Conservation (phyloP, 1,284 basidiomycete species). For the Papiliotrema nemorosa region DNA sequence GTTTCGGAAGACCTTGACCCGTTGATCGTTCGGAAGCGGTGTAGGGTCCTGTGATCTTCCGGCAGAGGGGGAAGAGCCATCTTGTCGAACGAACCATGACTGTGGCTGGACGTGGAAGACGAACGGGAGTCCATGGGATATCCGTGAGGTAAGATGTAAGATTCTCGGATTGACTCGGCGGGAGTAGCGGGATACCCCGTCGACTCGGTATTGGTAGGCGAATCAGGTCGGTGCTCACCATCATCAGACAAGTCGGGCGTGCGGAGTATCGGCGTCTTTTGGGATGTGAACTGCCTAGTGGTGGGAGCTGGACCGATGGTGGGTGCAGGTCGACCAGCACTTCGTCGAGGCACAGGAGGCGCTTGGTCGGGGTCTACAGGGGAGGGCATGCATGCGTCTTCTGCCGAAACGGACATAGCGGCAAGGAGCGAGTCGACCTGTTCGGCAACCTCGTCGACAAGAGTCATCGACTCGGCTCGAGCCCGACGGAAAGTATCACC, state of each 20-base stretch:
- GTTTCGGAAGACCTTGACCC: slow-evolving; percentile 2
- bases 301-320: neutral
- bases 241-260: slow-evolving; percentile 15
- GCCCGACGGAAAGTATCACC: slow-evolving; percentile 2
- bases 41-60: neutral
- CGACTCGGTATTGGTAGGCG: slow-evolving; percentile 31
- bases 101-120: neutral
- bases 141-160: slow-evolving; percentile 5
- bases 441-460: slow-evolving; percentile 3
- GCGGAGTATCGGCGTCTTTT: neutral
- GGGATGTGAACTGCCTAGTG: neutral
- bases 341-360: neutral
- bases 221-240: slow-evolving; percentile 12
- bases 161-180: slow-evolving; percentile 14
- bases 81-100: neutral
- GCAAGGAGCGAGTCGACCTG: slow-evolving; percentile 17
- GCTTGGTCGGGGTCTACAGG: neutral
- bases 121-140: neutral
- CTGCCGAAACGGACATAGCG: slow-evolving; percentile 5
- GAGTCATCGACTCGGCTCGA: slow-evolving; percentile 6
- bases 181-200: slow-evolving; percentile 32
- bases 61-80: neutral
- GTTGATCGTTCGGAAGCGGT: neutral
- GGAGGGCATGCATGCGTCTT: neutral
- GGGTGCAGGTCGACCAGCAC: neutral